These are phyloP conservation scores for Talaromyces stipitatus DNA, from an alignment of 495 filamentous ascomycete genomes.

Conservation along the genomic window DNA sequence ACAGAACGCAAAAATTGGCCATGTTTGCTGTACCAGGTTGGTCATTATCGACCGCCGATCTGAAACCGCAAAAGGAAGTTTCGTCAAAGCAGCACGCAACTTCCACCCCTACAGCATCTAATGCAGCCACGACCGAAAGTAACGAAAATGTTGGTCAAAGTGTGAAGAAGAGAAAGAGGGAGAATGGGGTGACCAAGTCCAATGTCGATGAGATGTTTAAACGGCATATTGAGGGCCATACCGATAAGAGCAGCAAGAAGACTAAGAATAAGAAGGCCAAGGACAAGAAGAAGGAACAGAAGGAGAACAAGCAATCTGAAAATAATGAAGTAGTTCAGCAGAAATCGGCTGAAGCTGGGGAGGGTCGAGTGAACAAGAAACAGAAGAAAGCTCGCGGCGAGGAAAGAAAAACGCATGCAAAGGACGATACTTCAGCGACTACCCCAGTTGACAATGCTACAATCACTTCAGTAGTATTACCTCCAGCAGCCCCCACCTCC, in stretches of 20 bases:
- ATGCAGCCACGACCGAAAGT: slow-evolving; percentile 16
- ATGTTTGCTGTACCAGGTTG: slow-evolving; percentile 97
- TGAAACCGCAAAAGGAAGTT: slow-evolving; percentile 58
- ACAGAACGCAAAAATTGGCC: neutral
- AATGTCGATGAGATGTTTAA: slow-evolving; percentile 76
- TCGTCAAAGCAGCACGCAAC: slow-evolving; percentile 14
- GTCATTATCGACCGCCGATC: slow-evolving; percentile 61
- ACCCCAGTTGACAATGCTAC: slow-evolving; percentile 16
- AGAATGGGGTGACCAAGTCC: slow-evolving; percentile 47
- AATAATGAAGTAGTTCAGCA: slow-evolving; percentile 17
- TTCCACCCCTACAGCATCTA: slow-evolving; percentile 10
- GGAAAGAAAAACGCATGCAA: slow-evolving; percentile 24
- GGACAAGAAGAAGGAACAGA: slow-evolving; percentile 16
- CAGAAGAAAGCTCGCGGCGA: slow-evolving; percentile 34
- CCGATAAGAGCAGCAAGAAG: slow-evolving; percentile 15
- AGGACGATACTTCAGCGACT: slow-evolving; percentile 10
- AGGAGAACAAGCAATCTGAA: slow-evolving; percentile 19
- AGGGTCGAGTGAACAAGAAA: slow-evolving; percentile 18
- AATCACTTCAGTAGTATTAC: slow-evolving; percentile 16
- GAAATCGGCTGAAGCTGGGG: neutral
- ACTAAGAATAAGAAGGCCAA: slow-evolving; percentile 33
- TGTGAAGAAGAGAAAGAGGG: slow-evolving; percentile 49
- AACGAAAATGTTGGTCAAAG: slow-evolving; percentile 10
- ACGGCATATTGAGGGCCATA: slow-evolving; percentile 61
- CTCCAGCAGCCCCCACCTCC: slow-evolving; percentile 25